Evolutionary conservation across 1,284 basidiomycete genomes (phyloP), one percentile per base, ranked within the genome.

Genomic region (Ceratobasidium sp.): DNA sequence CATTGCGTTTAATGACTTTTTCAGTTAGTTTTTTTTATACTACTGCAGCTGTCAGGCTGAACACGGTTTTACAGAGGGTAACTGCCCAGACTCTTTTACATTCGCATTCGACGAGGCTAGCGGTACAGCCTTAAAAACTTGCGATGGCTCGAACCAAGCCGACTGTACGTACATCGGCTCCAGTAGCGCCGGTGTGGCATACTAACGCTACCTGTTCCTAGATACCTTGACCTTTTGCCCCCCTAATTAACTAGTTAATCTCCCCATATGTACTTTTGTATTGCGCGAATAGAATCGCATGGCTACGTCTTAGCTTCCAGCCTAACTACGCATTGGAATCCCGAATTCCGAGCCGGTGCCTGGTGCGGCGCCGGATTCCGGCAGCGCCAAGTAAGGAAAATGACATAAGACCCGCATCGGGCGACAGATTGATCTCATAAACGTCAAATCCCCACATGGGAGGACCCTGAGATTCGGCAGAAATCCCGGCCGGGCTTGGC

Each of bases 1-100:
- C 9, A 70, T 80, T 23, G 72, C 78, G 6, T 81, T 80, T 78
- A 83, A 84, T 84, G 83, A 82, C 71, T 91, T 89, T 83, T 92
- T 84, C 81, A 84, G 81, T 82, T 63, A 55, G 77, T 46, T 15
- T 15, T 10, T 42, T 51, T 18, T 12, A 6, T 42, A n/a, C n/a
- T n/a, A n/a, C n/a, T n/a, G n/a, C n/a, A n/a, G n/a, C n/a, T n/a
- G n/a, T n/a, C n/a, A n/a, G n/a, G n/a, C n/a, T n/a, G n/a, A n/a
- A n/a, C n/a, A n/a, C n/a, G n/a, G 15, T 18, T 51, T 3, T 58
- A 12, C 58, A 80, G 79, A 79, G 76, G 77, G 61, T 23, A 69
- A 60, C 20, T 80, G 80, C 53, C 80, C 80, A 7, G 79, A 76
- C 28, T 70, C 80, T 5, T 80, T 76, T 53, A 78, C 77, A 33